phyloP scores from a whole-genome alignment of 2,329 filamentous ascomycete genomes.

The Cercospora citrullina region DNA sequence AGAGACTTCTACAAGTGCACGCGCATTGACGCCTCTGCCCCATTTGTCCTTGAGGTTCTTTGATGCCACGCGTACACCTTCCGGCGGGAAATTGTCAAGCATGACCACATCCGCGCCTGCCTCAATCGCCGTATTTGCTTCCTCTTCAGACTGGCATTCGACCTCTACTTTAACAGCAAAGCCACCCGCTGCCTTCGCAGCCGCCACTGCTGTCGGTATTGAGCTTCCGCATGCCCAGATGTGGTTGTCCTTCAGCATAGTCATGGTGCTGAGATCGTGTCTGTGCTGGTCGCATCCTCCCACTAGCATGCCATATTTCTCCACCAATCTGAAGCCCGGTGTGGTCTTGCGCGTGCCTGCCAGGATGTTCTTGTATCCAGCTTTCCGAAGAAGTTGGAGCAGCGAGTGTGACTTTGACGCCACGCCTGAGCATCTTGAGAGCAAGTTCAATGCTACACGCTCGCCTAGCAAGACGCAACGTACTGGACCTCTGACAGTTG shows the following conservation, averaged over 20 bases:
- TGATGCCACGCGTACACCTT: conserved; percentile 74
- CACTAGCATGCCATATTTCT: conserved; percentile 97
- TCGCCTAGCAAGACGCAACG: conserved; percentile 86
- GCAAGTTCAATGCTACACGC: conserved; percentile 84
- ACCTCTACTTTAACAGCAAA: conserved; percentile 96
- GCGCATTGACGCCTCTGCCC: conserved; percentile 61
- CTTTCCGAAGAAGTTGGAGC: conserved; percentile 54
- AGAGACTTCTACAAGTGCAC: conserved; percentile 81
- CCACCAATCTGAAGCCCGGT: conserved; percentile 88
- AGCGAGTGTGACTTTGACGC: conserved; percentile 62
- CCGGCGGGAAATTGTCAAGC: conserved; percentile 90
- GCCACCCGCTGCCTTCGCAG: conserved; percentile 79
- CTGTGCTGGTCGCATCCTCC: conserved; percentile 90
- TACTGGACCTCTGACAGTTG: conserved; percentile 82
- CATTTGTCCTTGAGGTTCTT: conserved; percentile 75
- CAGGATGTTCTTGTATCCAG: conserved; percentile 79
- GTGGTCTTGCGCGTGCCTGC: conserved; percentile 97
- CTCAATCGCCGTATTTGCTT: conserved; percentile 86
- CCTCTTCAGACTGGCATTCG: conserved; percentile 82
- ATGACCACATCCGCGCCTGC: conserved; percentile 95
- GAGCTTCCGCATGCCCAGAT: conserved; percentile 82
- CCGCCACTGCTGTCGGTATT: conserved; percentile 80
- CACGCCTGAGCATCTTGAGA: conserved; percentile 88
- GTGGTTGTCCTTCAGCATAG: conserved; percentile 99
- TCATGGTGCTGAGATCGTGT: conserved; percentile 86